A percentile compares a stretch with the other conserved stretches of the same genome.
These are phyloP conservation scores for Hypomontagnella monticulosa DNA, from an alignment of 495 filamentous ascomycete genomes.

Conservation along the genomic window DNA sequence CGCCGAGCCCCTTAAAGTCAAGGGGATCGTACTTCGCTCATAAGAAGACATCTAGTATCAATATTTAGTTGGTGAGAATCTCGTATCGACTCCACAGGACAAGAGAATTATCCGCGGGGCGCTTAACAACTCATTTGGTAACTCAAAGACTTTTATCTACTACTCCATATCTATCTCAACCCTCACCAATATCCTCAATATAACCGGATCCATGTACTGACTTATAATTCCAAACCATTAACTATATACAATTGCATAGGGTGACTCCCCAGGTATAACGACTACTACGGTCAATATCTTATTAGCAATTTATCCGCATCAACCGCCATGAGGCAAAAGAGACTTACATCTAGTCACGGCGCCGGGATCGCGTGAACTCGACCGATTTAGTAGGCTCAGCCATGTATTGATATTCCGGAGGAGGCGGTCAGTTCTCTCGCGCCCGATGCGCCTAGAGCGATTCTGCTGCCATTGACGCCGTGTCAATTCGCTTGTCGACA, in stretches of 20 bases:
- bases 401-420: conserved; percentile 15
- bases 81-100: too few relatives aligned
- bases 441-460: conserved; percentile 7
- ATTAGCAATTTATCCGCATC: neutral
- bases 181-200: too few relatives aligned
- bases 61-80: too few relatives aligned
- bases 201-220: too few relatives aligned
- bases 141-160: too few relatives aligned
- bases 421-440: conserved; percentile 3
- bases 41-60: too few relatives aligned
- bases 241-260: neutral
- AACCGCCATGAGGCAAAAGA: neutral
- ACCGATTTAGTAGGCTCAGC: conserved; percentile 9
- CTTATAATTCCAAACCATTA: neutral
- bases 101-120: too few relatives aligned
- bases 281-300: neutral
- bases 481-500: conserved; percentile 31
- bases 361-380: neutral
- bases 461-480: conserved; percentile 13
- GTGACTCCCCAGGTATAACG: neutral
- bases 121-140: too few relatives aligned
- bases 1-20: too few relatives aligned
- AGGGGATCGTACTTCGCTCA: too few relatives aligned
- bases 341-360: conserved; percentile 1
- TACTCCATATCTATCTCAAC: too few relatives aligned